These are phyloP conservation scores for Inosperma sp. DNA, from an alignment of 768 basidiomycete genomes.

Conservation along the genomic window DNA sequence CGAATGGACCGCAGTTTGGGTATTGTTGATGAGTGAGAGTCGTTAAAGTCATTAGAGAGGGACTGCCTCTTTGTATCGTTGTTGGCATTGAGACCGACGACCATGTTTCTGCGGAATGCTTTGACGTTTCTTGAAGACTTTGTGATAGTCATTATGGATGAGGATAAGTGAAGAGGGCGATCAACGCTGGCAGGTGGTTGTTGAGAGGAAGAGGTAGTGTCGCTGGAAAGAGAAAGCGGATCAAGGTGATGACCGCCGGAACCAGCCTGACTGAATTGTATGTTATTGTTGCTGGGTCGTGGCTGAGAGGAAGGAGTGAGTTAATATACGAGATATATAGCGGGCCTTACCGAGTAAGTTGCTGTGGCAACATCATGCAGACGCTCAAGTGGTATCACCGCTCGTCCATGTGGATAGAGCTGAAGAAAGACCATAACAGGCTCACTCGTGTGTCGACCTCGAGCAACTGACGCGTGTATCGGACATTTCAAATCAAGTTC, in stretches of 20 bases:
- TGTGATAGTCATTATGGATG: slow-evolving; percentile 6
- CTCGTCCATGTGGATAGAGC: too few species aligned
- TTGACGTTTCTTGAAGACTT: slow-evolving; percentile 15
- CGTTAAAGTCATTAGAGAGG: slow-evolving; percentile 6
- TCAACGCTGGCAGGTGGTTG: slow-evolving; percentile 16
- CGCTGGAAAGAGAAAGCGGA: slow-evolving; percentile 8
- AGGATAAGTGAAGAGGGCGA: slow-evolving; percentile 13
- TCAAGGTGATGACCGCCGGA: slow-evolving; percentile 5
- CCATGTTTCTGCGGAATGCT: slow-evolving; percentile 13
- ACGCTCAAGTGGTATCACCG: not conserved
- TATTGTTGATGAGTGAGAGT: slow-evolving; percentile 7
- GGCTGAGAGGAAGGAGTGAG: not conserved
- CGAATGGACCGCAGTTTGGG: slow-evolving; percentile 32
- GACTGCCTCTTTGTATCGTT: slow-evolving; percentile 9
- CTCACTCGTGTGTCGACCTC: not conserved
- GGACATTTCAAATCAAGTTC: slow-evolving; percentile 34
- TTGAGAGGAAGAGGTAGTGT: slow-evolving; percentile 8
- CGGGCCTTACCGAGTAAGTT: slow-evolving; percentile 15
- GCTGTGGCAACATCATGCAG: slow-evolving; percentile 19
- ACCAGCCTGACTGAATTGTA: too few species aligned
- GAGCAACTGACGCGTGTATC: not conserved
- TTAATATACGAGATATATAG: not conserved
- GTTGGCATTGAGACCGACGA: slow-evolving; percentile 10
- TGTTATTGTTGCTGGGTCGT: not conserved
- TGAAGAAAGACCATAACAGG: not conserved